A percentile compares a stretch with the other conserved stretches of the same genome.
Evolutionary conservation across 306 rosid species (phyloP).

Genomic region (Betula pendula): DNA sequence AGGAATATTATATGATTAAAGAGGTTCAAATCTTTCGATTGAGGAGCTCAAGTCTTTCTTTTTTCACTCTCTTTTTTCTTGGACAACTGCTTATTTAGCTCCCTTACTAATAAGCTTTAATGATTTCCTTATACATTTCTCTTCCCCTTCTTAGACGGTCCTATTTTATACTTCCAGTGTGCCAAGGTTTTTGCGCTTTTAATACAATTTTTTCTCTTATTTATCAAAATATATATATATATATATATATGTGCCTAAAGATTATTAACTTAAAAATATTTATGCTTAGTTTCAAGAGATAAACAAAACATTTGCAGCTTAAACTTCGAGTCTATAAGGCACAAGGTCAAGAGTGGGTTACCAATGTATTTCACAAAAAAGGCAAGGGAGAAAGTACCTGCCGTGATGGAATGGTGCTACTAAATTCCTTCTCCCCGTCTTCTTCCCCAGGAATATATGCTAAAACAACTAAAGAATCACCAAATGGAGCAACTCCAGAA

Average conservation of each 20-base stretch:
- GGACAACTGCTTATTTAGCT: no score
- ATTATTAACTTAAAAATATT: not conserved
- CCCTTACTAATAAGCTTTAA: no score
- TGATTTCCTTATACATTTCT: no score
- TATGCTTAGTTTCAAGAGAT: not conserved
- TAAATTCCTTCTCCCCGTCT: constrained; percentile 82
- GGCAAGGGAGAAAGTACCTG: constrained; percentile 52
- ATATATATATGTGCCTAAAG: not conserved
- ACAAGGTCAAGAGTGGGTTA: constrained; percentile 11
- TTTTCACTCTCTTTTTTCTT: no score
- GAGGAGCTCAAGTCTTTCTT: no score
- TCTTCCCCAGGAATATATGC: constrained; percentile 92
- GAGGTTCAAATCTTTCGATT: not conserved
- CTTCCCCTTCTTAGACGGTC: no score
- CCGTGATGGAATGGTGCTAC: constrained; percentile 70
- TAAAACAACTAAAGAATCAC: constrained; percentile 89
- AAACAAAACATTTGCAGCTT: not conserved
- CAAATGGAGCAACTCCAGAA: constrained; percentile 95
- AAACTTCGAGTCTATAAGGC: constrained; percentile 5
- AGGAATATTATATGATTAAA: not conserved
- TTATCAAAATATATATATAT: no score
- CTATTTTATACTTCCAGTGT: no score
- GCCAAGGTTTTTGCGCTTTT: no score
- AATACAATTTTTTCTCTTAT: no score
- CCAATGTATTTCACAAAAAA: constrained; percentile 24